A percentile compares a stretch with the other conserved stretches of the same genome.
phyloP scores from a whole-genome alignment of 2,329 filamentous ascomycete species.

The Clarireedia monteithiana region DNA sequence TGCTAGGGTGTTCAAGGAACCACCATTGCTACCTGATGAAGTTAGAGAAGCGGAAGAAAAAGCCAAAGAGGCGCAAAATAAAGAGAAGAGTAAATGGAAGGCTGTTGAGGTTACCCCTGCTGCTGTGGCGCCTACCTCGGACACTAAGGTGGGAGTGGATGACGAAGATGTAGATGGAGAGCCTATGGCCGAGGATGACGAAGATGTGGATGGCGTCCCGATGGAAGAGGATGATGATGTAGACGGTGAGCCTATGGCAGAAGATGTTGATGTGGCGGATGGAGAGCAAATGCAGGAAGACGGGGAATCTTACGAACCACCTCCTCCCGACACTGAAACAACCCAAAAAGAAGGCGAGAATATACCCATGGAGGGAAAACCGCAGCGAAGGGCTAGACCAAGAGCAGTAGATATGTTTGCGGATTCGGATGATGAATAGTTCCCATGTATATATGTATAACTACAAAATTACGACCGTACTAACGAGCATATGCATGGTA shows the following conservation, averaged over 20 bases:
- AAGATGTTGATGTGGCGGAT: slow-evolving; percentile 32
- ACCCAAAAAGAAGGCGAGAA: background rate
- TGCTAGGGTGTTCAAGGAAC: slow-evolving; percentile 61
- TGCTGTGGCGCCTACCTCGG: slow-evolving; percentile 30
- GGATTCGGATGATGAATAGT: slow-evolving; percentile 51
- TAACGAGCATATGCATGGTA: background rate
- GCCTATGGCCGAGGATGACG: slow-evolving; percentile 36
- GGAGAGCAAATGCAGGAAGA: slow-evolving; percentile 26
- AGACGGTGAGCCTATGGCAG: slow-evolving; percentile 35
- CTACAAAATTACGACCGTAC: background rate
- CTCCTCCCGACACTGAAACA: background rate
- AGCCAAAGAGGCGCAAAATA: slow-evolving; percentile 25
- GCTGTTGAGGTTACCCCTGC: slow-evolving; percentile 30
- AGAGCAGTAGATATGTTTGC: slow-evolving; percentile 85
- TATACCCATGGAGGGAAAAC: slow-evolving; percentile 9
- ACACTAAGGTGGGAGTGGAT: slow-evolving; percentile 30
- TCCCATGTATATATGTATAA: background rate
- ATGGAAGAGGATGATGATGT: slow-evolving; percentile 41
- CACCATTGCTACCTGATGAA: slow-evolving; percentile 44
- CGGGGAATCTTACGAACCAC: background rate
- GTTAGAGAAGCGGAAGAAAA: slow-evolving; percentile 29
- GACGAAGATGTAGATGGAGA: slow-evolving; percentile 33
- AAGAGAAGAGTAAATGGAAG: slow-evolving; percentile 29
- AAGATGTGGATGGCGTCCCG: slow-evolving; percentile 46
- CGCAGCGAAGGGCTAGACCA: slow-evolving; percentile 35